phyloP scores from a whole-genome alignment of 306 rosid species.

The Trichosanthes truncata region DNA sequence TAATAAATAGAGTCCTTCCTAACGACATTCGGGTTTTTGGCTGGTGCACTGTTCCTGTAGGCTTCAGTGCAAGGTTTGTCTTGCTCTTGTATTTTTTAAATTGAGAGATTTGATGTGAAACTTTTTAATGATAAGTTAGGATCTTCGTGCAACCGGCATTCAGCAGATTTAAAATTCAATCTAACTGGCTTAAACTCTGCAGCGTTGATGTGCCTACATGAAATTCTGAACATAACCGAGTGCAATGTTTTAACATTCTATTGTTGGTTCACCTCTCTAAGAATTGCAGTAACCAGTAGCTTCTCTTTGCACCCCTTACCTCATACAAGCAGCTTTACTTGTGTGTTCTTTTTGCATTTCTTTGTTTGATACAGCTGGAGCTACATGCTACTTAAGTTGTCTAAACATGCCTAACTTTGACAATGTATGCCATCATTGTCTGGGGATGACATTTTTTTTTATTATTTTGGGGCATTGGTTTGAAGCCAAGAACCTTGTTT shows the following conservation, averaged over 20 bases:
- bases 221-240: neutral
- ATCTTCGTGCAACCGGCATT: neutral
- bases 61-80: conserved; percentile 85
- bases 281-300: neutral
- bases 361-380: neutral
- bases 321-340: neutral
- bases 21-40: conserved; percentile 74
- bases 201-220: neutral
- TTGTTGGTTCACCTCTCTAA: neutral
- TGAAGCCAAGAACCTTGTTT: neutral
- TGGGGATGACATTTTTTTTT: too few relatives aligned
- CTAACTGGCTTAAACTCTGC: neutral
- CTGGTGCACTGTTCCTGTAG: conserved; percentile 77
- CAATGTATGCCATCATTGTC: neutral
- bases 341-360: neutral
- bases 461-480: neutral
- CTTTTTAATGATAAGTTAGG: neutral
- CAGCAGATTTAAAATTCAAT: neutral
- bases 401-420: neutral
- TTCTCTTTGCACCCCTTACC: neutral
- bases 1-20: conserved; percentile 78
- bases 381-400: neutral
- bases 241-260: neutral
- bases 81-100: conserved; percentile 6
- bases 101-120: neutral